Conservation (phyloP, 306 rosid genomes). For the Malus asiatica region DNA sequence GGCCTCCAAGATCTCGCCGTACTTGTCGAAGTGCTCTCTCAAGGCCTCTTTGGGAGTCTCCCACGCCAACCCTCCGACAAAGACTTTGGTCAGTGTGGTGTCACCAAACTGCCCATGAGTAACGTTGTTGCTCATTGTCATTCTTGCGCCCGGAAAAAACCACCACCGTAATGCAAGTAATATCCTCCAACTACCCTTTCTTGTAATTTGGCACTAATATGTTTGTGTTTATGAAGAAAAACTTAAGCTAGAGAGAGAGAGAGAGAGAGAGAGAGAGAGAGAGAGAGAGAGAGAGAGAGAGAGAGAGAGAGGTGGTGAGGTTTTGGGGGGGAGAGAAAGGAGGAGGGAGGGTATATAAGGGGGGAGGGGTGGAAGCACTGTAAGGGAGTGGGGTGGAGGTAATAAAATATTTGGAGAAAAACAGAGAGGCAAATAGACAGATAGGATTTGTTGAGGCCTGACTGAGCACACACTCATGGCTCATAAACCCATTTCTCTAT, state of each 20-base stretch:
- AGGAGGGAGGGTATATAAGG: constrained; percentile 19
- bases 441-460: constrained; percentile 29
- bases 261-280: constrained; percentile 2
- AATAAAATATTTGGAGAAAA: constrained; percentile 20
- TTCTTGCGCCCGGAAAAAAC: background rate
- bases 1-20: constrained; percentile 80
- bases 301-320: background rate
- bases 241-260: background rate
- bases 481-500: background rate
- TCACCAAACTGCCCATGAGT: constrained; percentile 54
- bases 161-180: background rate
- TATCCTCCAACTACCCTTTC: background rate
- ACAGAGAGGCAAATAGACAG: constrained; percentile 48
- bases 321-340: constrained; percentile 1
- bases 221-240: background rate
- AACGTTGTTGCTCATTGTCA: constrained; percentile 30
- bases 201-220: background rate
- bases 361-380: background rate
- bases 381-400: background rate
- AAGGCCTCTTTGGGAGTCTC: constrained; percentile 78
- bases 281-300: constrained; percentile 9
- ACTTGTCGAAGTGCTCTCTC: constrained; percentile 58
- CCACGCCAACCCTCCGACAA: constrained; percentile 87
- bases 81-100: constrained; percentile 72
- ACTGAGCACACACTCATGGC: constrained; percentile 4